Base-by-base conservation (phyloP, 2,329 filamentous ascomycete species). In the Lecanoromycetidae sp. region DNA sequence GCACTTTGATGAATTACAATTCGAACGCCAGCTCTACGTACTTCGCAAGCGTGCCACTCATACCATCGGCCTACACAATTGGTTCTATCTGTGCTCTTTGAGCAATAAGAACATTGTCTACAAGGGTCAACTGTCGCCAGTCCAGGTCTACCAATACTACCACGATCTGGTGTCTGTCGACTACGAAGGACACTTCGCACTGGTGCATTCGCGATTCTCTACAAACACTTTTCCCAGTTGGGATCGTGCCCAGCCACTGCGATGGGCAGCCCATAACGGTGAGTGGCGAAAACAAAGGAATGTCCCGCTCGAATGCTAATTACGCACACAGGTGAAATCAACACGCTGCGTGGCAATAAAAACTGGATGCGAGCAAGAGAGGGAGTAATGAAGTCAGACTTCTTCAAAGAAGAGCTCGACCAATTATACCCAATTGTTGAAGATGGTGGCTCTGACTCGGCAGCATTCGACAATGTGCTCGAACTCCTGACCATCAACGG, bases 321-420 rank as follows among this genome's bases (percentile, higher is more conserved):
- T 25, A 20, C 12, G 19, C 5, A 5, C 15, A 25, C 52, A 75
- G 72, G 72, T 74, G 90, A 96, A 70, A 96, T 96, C 63, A 96
- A 96, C 68, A 96, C 90, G 1, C 72, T 96, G 52, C 84, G 90
- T 63, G 90, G 90, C 52, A 96, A 96, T 73, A 96, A 96, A 76
- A 96, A 96, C 70, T 96, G 90, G 90, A 96, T 96, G 90, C 83
- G 88, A 57, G 90, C 90, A 53, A 82, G 90, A 61, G 90, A 96
- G 70, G 90, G 90, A 66, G 81, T 94, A 55, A 84, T 96, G 76
- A 84, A 87, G 63, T 96, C 90, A 1, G 81, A 88, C 55, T 74
- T 94, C 46, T 96, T 96, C 63, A 87, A 86, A 54, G 87, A 94
- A 23, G 88, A 95, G 60, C 79, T 96, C 13, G 87, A 95, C 66